Evolutionary conservation across 345 rosid species (phyloP).

Genomic region (Mallotus nudiflorus): DNA sequence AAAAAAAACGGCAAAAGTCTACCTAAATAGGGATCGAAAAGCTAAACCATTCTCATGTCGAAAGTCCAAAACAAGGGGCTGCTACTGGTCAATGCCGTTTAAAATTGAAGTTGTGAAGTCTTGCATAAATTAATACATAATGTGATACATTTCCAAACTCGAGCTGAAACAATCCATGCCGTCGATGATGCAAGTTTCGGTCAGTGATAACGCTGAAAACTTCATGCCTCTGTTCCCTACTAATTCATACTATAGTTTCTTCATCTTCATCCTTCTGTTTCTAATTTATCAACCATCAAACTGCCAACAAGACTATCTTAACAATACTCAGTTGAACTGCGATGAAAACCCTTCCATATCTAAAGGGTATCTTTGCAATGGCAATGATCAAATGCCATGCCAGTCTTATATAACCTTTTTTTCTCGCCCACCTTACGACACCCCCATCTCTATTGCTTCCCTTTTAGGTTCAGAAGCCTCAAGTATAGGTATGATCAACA

Average conservation of each 20-base stretch:
- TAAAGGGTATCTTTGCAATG: conserved; percentile 35
- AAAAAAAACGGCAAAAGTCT: too few species aligned
- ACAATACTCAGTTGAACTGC: conserved; percentile 8
- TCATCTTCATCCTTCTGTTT: conserved; percentile 1
- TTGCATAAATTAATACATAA: conserved; percentile 2
- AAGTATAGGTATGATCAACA: conserved; percentile 19
- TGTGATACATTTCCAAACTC: conserved; percentile 8
- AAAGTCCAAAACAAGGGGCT: too few species aligned
- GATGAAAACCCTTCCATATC: background rate
- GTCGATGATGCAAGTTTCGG: too few species aligned
- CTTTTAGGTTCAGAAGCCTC: conserved; percentile 35
- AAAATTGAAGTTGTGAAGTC: too few species aligned
- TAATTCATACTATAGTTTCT: background rate
- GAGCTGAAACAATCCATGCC: too few species aligned
- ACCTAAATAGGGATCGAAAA: too few species aligned
- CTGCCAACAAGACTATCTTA: conserved; percentile 13
- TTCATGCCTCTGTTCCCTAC: too few species aligned
- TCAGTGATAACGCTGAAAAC: too few species aligned
- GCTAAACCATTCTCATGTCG: too few species aligned
- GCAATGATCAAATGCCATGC: conserved; percentile 25
- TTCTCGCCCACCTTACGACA: conserved; percentile 14
- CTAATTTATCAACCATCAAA: conserved; percentile 1
- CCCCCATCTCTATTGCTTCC: conserved; percentile 23
- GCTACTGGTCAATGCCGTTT: too few species aligned
- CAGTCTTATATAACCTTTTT: conserved; percentile 31